These are phyloP conservation scores for Hyphodiscus sp. DNA, from an alignment of 2,329 filamentous ascomycete genomes.

Conservation along the genomic window DNA sequence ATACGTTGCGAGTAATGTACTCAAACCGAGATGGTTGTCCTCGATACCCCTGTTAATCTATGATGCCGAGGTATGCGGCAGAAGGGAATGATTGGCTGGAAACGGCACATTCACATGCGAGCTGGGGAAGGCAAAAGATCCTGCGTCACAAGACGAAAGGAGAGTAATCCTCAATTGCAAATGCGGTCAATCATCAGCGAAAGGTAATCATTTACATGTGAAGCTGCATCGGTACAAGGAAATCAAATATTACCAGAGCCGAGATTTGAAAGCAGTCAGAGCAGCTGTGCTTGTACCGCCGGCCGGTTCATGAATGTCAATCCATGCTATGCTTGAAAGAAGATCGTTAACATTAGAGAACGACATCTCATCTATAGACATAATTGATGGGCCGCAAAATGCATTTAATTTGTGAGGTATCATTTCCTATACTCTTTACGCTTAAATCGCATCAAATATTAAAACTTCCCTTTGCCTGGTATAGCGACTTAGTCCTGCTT, in stretches of 20 bases:
- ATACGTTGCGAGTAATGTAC: not conserved
- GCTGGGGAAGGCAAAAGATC: no score
- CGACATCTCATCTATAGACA: not conserved
- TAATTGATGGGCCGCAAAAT: not conserved
- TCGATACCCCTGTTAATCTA: not conserved
- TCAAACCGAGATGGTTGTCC: constrained; percentile 5
- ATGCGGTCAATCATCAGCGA: not conserved
- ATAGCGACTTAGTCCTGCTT: not conserved
- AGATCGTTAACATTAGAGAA: not conserved
- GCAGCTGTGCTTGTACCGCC: not conserved
- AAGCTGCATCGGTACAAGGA: not conserved
- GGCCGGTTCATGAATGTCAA: not conserved
- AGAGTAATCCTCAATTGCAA: not conserved
- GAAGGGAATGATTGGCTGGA: not conserved
- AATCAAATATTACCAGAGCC: no score
- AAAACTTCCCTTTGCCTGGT: not conserved
- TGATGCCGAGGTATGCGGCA: not conserved
- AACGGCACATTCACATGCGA: not conserved
- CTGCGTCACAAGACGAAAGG: not conserved
- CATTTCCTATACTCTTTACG: not conserved
- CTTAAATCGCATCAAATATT: not conserved
- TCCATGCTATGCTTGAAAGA: not conserved
- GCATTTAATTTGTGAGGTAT: not conserved
- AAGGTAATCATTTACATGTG: not conserved
- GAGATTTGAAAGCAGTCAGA: not conserved